Percentiles rank a stretch among this genome's conserved stretches.
Conservation (phyloP, 2,329 filamentous ascomycete species). For the Cercospora brassicicola region DNA sequence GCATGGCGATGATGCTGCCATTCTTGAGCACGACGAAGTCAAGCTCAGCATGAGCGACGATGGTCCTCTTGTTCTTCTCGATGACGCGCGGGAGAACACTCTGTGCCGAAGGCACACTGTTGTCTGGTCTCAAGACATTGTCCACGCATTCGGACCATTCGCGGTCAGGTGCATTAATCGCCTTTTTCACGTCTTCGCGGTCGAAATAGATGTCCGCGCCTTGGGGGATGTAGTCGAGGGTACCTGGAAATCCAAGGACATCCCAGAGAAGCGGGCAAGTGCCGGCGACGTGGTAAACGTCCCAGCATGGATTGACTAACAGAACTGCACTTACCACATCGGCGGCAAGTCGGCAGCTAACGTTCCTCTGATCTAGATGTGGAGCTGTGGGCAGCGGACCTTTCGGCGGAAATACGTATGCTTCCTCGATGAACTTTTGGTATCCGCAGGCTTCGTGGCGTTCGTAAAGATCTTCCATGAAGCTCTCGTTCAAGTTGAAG, state of each 20-base stretch:
- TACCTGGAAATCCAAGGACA: slow-evolving; percentile 67
- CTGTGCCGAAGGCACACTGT: slow-evolving; percentile 56
- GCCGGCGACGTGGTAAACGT: slow-evolving; percentile 70
- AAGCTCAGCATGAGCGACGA: slow-evolving; percentile 70
- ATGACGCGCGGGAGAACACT: slow-evolving; percentile 68
- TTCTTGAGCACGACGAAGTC: slow-evolving; percentile 69
- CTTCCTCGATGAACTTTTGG: slow-evolving; percentile 58
- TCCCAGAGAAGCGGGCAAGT: slow-evolving; percentile 72
- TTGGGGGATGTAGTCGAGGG: slow-evolving; percentile 61
- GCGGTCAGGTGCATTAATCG: slow-evolving; percentile 59
- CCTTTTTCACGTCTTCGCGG: slow-evolving; percentile 41
- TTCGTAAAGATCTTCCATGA: slow-evolving; percentile 54
- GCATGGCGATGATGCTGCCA: slow-evolving; percentile 69
- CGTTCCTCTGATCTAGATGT: slow-evolving; percentile 45
- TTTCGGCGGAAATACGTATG: slow-evolving; percentile 67
- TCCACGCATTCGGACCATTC: slow-evolving; percentile 60
- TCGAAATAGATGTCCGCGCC: slow-evolving; percentile 56
- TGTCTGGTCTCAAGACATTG: slow-evolving; percentile 54
- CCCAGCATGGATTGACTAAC: slow-evolving; percentile 72
- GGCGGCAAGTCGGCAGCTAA: slow-evolving; percentile 52
- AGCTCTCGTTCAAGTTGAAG: slow-evolving; percentile 64
- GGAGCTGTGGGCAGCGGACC: slow-evolving; percentile 59
- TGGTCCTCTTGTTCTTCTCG: slow-evolving; percentile 68
- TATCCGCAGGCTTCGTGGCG: slow-evolving; percentile 61
- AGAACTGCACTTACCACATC: slow-evolving; percentile 57